A percentile compares a stretch with the other conserved stretches of the same genome.
These are phyloP conservation scores for Nothophoma quercina DNA, from an alignment of 2,329 filamentous ascomycete genomes.

Conservation along the genomic window DNA sequence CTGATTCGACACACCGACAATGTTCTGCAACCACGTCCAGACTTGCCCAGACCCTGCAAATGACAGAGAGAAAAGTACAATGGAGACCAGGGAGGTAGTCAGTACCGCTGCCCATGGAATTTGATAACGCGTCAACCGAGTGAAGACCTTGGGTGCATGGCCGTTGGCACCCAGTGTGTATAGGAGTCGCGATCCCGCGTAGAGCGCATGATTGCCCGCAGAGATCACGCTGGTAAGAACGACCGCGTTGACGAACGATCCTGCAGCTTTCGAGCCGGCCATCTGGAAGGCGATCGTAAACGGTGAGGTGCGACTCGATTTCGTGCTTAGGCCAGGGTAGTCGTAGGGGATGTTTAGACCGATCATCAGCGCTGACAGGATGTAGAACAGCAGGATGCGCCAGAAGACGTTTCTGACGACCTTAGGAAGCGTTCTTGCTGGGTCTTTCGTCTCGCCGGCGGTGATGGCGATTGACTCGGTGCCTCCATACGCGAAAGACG, in stretches of 20 bases:
- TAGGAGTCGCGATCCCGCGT: conserved; percentile 63
- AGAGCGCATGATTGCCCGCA: conserved; percentile 65
- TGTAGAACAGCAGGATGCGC: conserved; percentile 54
- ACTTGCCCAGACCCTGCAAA: conserved; percentile 50
- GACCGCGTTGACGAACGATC: conserved; percentile 70
- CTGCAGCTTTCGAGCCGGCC: conserved; percentile 67
- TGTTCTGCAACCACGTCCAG: conserved; percentile 72
- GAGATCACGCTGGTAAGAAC: conserved; percentile 68
- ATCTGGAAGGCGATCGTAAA: conserved; percentile 72
- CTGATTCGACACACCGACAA: conserved; percentile 65
- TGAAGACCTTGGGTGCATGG: conserved; percentile 78
- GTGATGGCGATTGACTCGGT: conserved; percentile 80
- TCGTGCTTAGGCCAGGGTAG: conserved; percentile 43
- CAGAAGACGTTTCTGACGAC: conserved; percentile 90
- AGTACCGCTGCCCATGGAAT: conserved; percentile 51
- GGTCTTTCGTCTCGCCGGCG: conserved; percentile 80
- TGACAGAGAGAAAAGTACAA: conserved; percentile 53
- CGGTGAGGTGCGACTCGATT: conserved; percentile 59
- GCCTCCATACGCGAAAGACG: conserved; percentile 76
- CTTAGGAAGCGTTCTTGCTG: conserved; percentile 80
- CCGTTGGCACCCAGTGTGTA: conserved; percentile 59
- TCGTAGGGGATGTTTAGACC: conserved; percentile 54
- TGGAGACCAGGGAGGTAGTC: conserved; percentile 47
- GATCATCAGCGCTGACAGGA: conserved; percentile 52
- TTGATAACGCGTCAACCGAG: conserved; percentile 55